Evolutionary conservation across 1,284 basidiomycete genomes (phyloP).

Genomic region (Trametes pubescens): DNA sequence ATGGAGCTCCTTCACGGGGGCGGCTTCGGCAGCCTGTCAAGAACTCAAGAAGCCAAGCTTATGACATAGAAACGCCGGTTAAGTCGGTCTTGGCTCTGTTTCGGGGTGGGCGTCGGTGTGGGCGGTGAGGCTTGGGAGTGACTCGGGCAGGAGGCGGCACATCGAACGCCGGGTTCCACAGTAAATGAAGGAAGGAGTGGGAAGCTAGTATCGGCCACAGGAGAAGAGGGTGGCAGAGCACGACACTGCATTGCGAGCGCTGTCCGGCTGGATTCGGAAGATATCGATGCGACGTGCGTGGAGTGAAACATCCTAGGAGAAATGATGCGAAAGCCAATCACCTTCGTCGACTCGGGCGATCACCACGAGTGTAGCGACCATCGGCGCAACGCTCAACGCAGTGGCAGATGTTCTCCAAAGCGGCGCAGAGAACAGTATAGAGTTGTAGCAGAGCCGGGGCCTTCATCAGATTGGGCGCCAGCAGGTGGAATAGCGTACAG

Average conservation of each 20-base stretch:
- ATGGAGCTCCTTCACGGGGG: background rate
- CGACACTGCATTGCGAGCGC: slow-evolving; percentile 2
- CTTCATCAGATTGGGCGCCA: too few species aligned
- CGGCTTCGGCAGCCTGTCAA: background rate
- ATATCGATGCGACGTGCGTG: background rate
- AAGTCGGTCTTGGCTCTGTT: background rate
- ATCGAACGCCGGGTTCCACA: slow-evolving; percentile 10
- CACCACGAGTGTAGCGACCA: background rate
- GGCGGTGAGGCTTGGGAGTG: background rate
- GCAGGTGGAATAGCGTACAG: too few species aligned
- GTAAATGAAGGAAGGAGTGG: background rate
- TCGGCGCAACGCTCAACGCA: background rate
- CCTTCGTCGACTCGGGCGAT: background rate
- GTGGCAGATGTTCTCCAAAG: background rate
- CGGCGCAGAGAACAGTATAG: background rate
- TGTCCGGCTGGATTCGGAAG: slow-evolving; percentile 3
- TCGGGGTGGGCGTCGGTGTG: background rate
- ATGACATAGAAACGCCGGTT: background rate
- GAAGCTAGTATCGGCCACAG: background rate
- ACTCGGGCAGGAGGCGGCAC: slow-evolving; percentile 4
- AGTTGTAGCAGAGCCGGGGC: too few species aligned
- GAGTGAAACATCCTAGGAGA: background rate
- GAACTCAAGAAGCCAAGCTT: background rate
- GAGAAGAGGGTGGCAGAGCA: background rate
- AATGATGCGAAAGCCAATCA: background rate